Percentiles rank a stretch among this genome's conserved stretches.
phyloP scores from a whole-genome alignment of 1,284 basidiomycete species.

The Kwoniella shivajii region DNA sequence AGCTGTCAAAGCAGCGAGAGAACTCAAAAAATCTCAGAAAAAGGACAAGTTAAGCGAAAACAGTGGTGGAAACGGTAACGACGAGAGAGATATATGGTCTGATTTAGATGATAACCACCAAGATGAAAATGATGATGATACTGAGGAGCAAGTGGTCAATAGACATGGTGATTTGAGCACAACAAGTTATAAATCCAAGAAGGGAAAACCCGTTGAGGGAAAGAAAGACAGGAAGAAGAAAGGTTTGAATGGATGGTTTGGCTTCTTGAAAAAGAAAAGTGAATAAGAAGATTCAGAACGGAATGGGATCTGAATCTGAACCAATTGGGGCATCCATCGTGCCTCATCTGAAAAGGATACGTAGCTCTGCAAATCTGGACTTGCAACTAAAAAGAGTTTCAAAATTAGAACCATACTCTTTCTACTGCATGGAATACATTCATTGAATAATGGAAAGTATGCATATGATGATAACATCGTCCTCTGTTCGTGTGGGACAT shows the following conservation, averaged over 20 bases:
- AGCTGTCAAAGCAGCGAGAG: conserved; percentile 16
- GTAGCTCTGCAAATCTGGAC: no score
- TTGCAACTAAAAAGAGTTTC: no score
- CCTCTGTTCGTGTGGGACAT: no score
- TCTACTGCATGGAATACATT: no score
- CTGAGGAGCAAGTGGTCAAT: neutral
- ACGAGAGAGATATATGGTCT: conserved; percentile 1
- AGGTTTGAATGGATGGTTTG: neutral
- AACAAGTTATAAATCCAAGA: neutral
- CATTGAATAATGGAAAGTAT: neutral
- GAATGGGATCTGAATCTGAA: neutral
- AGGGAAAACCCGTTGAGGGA: neutral
- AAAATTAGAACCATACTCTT: no score
- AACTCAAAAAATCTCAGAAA: conserved; percentile 15
- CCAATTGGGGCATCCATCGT: no score
- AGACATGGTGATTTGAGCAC: neutral
- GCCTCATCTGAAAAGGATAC: no score
- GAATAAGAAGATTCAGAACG: no score
- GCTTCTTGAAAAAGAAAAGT: neutral
- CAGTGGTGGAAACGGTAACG: neutral
- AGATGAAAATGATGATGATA: neutral
- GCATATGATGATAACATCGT: neutral
- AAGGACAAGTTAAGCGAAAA: neutral
- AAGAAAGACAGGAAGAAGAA: conserved; percentile 3
- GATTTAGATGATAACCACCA: neutral